Evolutionary conservation across 106 monocot genomes (phyloP), one percentile per base, ranked within the genome.

Genomic region (Dioscorea alata): DNA sequence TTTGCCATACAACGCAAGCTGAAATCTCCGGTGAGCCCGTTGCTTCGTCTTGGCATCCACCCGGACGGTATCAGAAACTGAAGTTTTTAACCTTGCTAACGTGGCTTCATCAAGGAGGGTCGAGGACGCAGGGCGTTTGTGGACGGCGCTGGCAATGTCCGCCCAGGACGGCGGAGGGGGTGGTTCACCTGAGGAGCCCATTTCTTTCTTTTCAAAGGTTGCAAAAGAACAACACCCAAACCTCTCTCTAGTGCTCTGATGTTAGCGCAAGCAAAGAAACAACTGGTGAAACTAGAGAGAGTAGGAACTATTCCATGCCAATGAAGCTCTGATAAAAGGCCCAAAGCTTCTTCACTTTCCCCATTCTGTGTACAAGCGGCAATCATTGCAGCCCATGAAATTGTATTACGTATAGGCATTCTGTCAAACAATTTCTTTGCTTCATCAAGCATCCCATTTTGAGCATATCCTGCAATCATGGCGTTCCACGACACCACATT

Each of bases 381-480:
- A 21, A 89, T 80, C 77, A 85, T 80, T 16, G 82, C 77, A 0
- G 89, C 73, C 85, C 82, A 89, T 2, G 89, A 80, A 5, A 82
- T 60, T 21, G 70, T 21, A 74, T 89, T 89, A 21, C 66, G 73
- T 1, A 61, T 35, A 23, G 82, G 82, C 82, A 85, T 83, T 49
- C 52, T 66, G 52, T 85, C 2, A 62, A 89, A 89, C 42, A 89
- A 69, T 20, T 71, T 64, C 23, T 22, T 63, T 0, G 85, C 85
- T 48, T 80, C 75, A 61, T 78, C 85, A 23, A 85, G 24, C 85
- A 89, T 80, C 20, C 59, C 68, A 60, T 83, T 89, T 57, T 78
- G 85, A 8, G 75, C 61, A 66, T 83, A 89, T 48, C 82, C 89
- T 16, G 90, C 70, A 22, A 90, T 78, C 90, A 90, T 83, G 1